phyloP scores from a whole-genome alignment of 176 grass and related monocot genomes.

The Carex myosuroides region DNA sequence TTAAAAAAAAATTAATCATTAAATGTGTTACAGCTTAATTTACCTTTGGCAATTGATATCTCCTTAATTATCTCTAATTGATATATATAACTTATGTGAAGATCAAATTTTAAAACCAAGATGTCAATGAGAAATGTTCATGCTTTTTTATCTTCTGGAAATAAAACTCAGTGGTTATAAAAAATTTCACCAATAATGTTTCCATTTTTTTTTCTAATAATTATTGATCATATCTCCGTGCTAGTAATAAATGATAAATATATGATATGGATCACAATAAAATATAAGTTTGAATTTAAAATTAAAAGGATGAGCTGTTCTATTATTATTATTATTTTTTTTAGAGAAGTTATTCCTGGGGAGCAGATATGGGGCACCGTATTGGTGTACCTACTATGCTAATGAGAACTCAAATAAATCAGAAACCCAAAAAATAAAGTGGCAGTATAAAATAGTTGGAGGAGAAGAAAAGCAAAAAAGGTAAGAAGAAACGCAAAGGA shows the following conservation, averaged over 20 bases:
- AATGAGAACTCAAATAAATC: not conserved
- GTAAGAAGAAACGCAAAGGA: not conserved
- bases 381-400: constrained; percentile 7
- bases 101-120: not conserved
- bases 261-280: not conserved
- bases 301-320: not conserved
- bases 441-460: not conserved
- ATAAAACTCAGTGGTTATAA: not conserved
- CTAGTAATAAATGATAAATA: not conserved
- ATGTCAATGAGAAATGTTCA: not conserved
- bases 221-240: not conserved
- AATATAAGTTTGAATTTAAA: too few relatives aligned
- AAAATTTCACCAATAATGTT: not conserved
- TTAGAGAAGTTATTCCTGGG: not conserved
- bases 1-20: too few relatives aligned
- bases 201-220: not conserved
- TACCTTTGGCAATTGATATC: too few relatives aligned
- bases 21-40: too few relatives aligned
- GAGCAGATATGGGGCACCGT: not conserved
- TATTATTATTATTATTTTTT: not conserved
- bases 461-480: not conserved
- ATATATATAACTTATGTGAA: not conserved
- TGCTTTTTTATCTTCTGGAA: not conserved
- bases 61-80: not conserved
- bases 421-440: not conserved